Base-by-base conservation (phyloP, 192 early-diverging fungal species). In the Allomyces macrogynus region DNA sequence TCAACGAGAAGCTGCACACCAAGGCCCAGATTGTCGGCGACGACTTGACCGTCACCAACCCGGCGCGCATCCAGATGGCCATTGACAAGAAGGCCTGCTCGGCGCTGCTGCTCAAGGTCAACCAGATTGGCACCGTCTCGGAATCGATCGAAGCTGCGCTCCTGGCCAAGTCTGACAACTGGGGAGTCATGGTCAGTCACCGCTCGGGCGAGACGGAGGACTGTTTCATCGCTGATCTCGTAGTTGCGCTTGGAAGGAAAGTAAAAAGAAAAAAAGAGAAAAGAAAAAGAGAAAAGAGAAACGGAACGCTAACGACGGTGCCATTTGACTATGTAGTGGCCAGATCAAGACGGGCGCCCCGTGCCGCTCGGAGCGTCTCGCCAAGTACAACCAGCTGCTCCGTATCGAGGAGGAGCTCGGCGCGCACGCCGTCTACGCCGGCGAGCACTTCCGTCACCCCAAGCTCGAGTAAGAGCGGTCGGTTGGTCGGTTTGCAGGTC, bases 261-360 rank as follows among this genome's bases (percentile, higher is more conserved):
- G n/a, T n/a, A n/a, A n/a, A n/a, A n/a, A n/a, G n/a, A n/a, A n/a
- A n/a, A n/a, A n/a, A n/a, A n/a, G n/a, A n/a, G n/a, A n/a, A n/a
- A n/a, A n/a, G n/a, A n/a, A n/a, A n/a, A n/a, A n/a, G n/a, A n/a
- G n/a, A n/a, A n/a, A n/a, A n/a, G n/a, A n/a, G n/a, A n/a, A n/a
- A n/a, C n/a, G n/a, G n/a, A n/a, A n/a, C n/a, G n/a, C n/a, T n/a
- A n/a, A n/a, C n/a, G n/a, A n/a, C n/a, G n/a, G n/a, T n/a, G n/a
- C n/a, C n/a, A n/a, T n/a, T n/a, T n/a, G n/a, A n/a, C n/a, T n/a
- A n/a, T n/a, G n/a, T n/a, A n/a, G n/a, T n/a, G 88, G 88, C 67
- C 93, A 98, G 80, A 96, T 98, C 85, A 98, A 98, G 90, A 96
- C 93, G 63, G 95, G 95, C 72, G 95, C 95, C 63, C 93, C 95